phyloP scores from a whole-genome alignment of 176 grass and related monocot genomes.

The maize (Zea mays) region Zm-B73-REFERENCE-NAM-5.0 NC_050105.1:150361501-150362000 shows the following conservation, averaged over 20 bases:
- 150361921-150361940: conserved; percentile 97
- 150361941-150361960: conserved; percentile 92
- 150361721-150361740: neutral
- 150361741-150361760: neutral
- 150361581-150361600: no score
- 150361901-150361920: conserved; percentile 89
- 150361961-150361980: conserved; percentile 88
- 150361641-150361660: no score
- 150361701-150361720: neutral
- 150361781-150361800: neutral
- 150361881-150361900: conserved; percentile 97
- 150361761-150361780: neutral
- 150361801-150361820: conserved; percentile 66
- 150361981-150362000: conserved; percentile 96
- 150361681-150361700: neutral
- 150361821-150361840: conserved; percentile 96
- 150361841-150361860: conserved; percentile 98
- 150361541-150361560: no score
- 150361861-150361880: conserved; percentile 98
- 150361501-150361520: no score
- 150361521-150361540: no score
- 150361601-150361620: no score
- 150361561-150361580: no score
- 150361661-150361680: no score
- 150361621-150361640: no score